A percentile compares a stretch with the other conserved stretches of the same genome.
These are phyloP conservation scores for Sindora glabra DNA, from an alignment of 306 rosid species.

Conservation along the genomic window DNA sequence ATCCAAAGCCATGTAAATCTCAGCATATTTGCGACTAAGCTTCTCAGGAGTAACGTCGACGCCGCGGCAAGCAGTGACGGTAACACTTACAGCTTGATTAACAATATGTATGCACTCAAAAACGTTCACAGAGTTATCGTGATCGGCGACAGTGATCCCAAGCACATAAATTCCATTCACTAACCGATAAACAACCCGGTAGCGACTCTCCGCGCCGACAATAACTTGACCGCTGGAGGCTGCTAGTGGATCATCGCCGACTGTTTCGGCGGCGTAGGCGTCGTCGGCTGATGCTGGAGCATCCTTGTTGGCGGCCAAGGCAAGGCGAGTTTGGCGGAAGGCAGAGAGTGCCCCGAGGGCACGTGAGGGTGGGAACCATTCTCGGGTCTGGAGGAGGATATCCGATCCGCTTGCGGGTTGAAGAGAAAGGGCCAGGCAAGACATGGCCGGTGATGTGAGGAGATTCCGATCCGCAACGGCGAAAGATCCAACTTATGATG, in stretches of 20 bases:
- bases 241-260: constrained; percentile 84
- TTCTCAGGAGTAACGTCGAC: constrained; percentile 95
- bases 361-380: constrained; percentile 89
- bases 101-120: constrained; percentile 88
- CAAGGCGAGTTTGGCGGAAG: constrained; percentile 76
- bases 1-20: constrained; percentile 94
- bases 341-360: constrained; percentile 85
- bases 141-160: constrained; percentile 80
- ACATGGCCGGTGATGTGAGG: constrained; percentile 32
- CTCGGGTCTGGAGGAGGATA: constrained; percentile 83
- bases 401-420: constrained; percentile 85
- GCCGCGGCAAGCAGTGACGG: constrained; percentile 89
- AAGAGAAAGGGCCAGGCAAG: constrained; percentile 80
- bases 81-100: constrained; percentile 84
- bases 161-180: constrained; percentile 88
- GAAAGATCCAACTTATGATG: too few relatives aligned
- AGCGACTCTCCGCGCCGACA: constrained; percentile 88
- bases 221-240: constrained; percentile 91
- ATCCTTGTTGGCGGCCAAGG: constrained; percentile 40
- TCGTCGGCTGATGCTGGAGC: constrained; percentile 21
- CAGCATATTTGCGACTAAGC: constrained; percentile 79
- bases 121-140: constrained; percentile 72
- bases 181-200: constrained; percentile 81
- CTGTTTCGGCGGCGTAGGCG: constrained; percentile 59
- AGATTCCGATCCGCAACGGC: constrained; percentile 7